These are phyloP conservation scores for Colletotrichum lini DNA, from an alignment of 2,329 filamentous ascomycete species.

Conservation along the genomic window DNA sequence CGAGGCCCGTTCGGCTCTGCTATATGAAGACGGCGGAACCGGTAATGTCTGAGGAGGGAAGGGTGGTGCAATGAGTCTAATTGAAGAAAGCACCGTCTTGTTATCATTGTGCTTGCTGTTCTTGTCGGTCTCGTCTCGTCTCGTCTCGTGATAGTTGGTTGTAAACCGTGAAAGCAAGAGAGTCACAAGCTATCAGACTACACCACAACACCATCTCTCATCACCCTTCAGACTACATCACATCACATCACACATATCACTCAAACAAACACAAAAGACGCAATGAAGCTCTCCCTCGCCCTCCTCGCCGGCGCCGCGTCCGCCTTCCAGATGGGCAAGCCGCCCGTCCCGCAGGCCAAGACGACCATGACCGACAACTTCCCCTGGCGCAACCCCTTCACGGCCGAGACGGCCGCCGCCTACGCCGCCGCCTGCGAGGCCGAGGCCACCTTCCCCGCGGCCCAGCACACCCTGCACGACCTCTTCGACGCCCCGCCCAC, in stretches of 20 bases:
- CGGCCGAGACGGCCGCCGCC: constrained; percentile 42
- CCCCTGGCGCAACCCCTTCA: constrained; percentile 59
- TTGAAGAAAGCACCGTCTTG: not conserved
- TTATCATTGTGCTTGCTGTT: not conserved
- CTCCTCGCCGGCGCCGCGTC: constrained; percentile 39
- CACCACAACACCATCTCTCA: no score
- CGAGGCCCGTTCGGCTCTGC: constrained; percentile 43
- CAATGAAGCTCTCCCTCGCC: constrained; percentile 15
- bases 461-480: constrained; percentile 61
- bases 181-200: no score
- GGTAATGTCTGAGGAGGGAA: not conserved
- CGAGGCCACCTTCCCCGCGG: constrained; percentile 53
- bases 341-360: constrained; percentile 46
- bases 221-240: not conserved
- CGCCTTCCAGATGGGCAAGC: constrained; percentile 49
- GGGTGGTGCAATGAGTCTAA: not conserved
- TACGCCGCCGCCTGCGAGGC: constrained; percentile 55
- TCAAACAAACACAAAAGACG: constrained; percentile 14
- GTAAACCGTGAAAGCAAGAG: not conserved
- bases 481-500: constrained; percentile 54
- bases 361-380: constrained; percentile 57
- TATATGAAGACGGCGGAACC: constrained; percentile 19
- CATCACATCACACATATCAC: no score
- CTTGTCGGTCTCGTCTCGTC: not conserved
- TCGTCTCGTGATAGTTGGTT: not conserved